phyloP scores from a whole-genome alignment of 192 early-diverging fungal species.

The Entomortierella parvispora region DNA sequence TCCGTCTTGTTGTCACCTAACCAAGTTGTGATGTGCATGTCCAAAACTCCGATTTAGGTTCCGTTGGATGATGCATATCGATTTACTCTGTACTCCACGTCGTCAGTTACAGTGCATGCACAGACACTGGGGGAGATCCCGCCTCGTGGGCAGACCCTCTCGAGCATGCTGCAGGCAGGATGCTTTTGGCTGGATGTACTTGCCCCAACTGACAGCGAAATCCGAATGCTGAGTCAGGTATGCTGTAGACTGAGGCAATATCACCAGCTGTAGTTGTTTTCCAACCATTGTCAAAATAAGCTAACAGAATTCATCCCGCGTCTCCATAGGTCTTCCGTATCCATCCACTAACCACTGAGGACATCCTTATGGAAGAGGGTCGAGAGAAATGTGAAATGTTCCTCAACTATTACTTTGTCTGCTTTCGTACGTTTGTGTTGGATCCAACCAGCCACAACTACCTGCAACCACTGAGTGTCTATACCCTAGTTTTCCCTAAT shows the following conservation, averaged over 20 bases:
- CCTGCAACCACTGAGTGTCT: conserved; percentile 56
- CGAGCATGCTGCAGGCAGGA: conserved; percentile 47
- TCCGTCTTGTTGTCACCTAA: too few relatives aligned
- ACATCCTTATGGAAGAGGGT: conserved; percentile 84
- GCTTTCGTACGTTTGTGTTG: conserved; percentile 71
- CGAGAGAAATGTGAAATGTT: conserved; percentile 93
- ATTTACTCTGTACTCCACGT: conserved; percentile 75
- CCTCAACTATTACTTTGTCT: conserved; percentile 88
- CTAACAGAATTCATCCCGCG: neutral
- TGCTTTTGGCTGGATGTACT: conserved; percentile 78
- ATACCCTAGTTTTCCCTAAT: conserved; percentile 58
- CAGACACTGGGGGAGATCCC: conserved; percentile 64
- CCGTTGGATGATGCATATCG: conserved; percentile 56
- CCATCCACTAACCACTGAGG: conserved; percentile 91
- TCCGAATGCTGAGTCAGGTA: conserved; percentile 65
- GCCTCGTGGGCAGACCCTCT: conserved; percentile 48
- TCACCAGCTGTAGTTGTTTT: neutral
- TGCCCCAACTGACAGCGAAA: conserved; percentile 70
- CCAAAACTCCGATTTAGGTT: conserved; percentile 8
- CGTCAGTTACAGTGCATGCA: conserved; percentile 67
- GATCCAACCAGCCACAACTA: conserved; percentile 46
- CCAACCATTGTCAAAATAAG: neutral
- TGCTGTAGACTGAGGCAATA: neutral
- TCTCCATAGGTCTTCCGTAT: conserved; percentile 74
- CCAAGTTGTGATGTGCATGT: neutral